A percentile compares a stretch with the other conserved stretches of the same genome.
phyloP scores from a whole-genome alignment of 2,329 filamentous ascomycete genomes.

The Lasiodiplodia sp. region DNA sequence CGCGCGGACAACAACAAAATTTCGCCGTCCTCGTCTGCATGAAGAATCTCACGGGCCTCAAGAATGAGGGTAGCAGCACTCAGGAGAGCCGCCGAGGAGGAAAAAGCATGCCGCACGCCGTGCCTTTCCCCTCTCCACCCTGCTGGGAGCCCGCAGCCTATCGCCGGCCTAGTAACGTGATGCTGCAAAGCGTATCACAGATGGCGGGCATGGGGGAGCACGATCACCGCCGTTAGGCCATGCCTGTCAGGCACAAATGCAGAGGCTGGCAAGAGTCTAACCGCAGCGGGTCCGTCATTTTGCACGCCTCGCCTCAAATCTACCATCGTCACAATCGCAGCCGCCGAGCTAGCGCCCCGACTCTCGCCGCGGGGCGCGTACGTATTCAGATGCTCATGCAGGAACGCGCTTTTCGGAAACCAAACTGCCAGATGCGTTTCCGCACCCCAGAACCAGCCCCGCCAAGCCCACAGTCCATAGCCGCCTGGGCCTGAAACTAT shows the following conservation, averaged over 20 bases:
- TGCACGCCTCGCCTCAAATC: slow-evolving; percentile 18
- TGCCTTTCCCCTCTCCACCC: slow-evolving; percentile 11
- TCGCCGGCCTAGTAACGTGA: slow-evolving; percentile 20
- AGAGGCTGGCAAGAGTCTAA: slow-evolving; percentile 11
- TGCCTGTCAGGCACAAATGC: slow-evolving; percentile 26
- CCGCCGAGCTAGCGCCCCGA: slow-evolving; percentile 2
- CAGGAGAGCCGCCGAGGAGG: slow-evolving; percentile 1
- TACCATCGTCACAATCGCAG: slow-evolving; percentile 9
- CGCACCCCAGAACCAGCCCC: slow-evolving; percentile 2
- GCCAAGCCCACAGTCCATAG: slow-evolving; percentile 15
- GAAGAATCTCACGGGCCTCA: slow-evolving; percentile 4
- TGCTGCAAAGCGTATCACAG: slow-evolving; percentile 29
- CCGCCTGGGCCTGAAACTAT: slow-evolving; percentile 12
- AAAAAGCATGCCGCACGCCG: not conserved
- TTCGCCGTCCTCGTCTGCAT: slow-evolving; percentile 18
- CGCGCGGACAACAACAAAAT: slow-evolving; percentile 27
- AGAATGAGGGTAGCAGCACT: not conserved
- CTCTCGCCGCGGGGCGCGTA: not conserved
- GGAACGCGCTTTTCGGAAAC: slow-evolving; percentile 16
- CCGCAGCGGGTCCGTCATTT: slow-evolving; percentile 11
- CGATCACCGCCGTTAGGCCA: slow-evolving; percentile 22
- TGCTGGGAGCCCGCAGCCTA: slow-evolving; percentile 20
- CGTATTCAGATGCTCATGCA: slow-evolving; percentile 3
- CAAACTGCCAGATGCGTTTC: slow-evolving; percentile 14
- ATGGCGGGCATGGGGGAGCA: slow-evolving; percentile 20